These are phyloP conservation scores for Pichia kluyveri DNA, from an alignment of 805 yeast species.

Conservation along the genomic window DNA sequence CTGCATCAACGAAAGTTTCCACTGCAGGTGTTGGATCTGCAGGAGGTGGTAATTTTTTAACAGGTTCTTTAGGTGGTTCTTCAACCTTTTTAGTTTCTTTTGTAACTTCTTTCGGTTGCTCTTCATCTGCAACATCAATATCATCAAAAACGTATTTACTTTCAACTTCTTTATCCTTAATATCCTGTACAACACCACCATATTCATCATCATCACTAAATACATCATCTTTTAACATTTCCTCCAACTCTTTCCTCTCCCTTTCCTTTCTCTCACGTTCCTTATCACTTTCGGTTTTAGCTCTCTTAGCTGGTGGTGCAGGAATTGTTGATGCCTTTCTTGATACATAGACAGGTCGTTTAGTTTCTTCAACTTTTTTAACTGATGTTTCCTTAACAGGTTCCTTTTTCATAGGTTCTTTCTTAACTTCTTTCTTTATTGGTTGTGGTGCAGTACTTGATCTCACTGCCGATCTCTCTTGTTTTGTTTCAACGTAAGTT, in stretches of 20 bases:
- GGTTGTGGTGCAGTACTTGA: too few species aligned
- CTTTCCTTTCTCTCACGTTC: slow-evolving; percentile 14
- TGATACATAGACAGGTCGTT: slow-evolving; percentile 12
- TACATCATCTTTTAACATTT: slow-evolving; percentile 17
- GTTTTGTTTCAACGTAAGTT: slow-evolving; percentile 2
- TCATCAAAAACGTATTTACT: slow-evolving; percentile 3
- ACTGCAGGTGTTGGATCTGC: slow-evolving; percentile 8
- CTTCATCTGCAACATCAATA: slow-evolving; percentile 7
- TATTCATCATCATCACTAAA: slow-evolving; percentile 5
- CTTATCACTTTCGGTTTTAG: background rate
- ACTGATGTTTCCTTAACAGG: background rate
- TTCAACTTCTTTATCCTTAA: slow-evolving; percentile 13
- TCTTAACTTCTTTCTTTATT: background rate
- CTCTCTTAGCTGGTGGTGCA: slow-evolving; percentile 1
- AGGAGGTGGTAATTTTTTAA: background rate
- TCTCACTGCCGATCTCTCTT: background rate
- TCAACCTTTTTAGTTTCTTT: background rate
- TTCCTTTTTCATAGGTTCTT: background rate
- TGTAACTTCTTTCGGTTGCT: background rate
- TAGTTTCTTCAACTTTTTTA: background rate
- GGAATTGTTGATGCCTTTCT: slow-evolving; percentile 15
- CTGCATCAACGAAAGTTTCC: slow-evolving; percentile 23
- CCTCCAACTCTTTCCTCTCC: slow-evolving; percentile 13
- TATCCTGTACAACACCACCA: slow-evolving; percentile 14
- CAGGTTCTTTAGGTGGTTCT: background rate